Evolutionary conservation across 257 asterid species (phyloP).

Genomic region (Nicotiana sylvestris): DNA sequence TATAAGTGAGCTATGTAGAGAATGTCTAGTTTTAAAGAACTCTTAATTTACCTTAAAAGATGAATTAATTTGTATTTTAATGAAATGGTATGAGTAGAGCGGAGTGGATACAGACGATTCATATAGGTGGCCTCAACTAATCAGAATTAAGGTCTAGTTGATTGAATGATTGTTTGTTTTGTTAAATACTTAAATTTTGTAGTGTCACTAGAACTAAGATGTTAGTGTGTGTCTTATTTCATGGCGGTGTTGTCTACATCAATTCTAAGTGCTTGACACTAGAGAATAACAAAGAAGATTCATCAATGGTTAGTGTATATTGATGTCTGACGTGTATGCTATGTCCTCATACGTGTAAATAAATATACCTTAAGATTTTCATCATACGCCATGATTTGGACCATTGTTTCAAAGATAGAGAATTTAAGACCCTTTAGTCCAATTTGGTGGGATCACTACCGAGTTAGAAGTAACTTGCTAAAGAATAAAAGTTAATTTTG

Average conservation of each 20-base stretch:
- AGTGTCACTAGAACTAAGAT: background rate
- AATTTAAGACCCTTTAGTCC: background rate
- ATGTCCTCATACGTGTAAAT: background rate
- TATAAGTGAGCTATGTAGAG: background rate
- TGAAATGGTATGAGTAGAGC: background rate
- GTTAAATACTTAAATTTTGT: background rate
- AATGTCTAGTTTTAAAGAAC: background rate
- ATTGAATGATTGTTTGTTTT: background rate
- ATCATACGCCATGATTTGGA: background rate
- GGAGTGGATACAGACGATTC: background rate
- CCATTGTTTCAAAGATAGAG: background rate
- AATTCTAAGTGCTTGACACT: background rate
- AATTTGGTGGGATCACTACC: background rate
- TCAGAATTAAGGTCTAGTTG: background rate
- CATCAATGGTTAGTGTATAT: background rate
- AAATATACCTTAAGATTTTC: background rate
- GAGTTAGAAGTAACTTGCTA: slow-evolving; percentile 4
- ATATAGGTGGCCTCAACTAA: background rate
- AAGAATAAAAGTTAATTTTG: background rate
- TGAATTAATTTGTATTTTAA: background rate
- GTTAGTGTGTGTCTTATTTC: background rate
- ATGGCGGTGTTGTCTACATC: background rate
- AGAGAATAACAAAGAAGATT: background rate
- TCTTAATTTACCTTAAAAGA: background rate
- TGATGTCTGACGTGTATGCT: background rate